Base-by-base conservation (phyloP, 2,329 filamentous ascomycete genomes). In the Whalleya microplaca region DNA sequence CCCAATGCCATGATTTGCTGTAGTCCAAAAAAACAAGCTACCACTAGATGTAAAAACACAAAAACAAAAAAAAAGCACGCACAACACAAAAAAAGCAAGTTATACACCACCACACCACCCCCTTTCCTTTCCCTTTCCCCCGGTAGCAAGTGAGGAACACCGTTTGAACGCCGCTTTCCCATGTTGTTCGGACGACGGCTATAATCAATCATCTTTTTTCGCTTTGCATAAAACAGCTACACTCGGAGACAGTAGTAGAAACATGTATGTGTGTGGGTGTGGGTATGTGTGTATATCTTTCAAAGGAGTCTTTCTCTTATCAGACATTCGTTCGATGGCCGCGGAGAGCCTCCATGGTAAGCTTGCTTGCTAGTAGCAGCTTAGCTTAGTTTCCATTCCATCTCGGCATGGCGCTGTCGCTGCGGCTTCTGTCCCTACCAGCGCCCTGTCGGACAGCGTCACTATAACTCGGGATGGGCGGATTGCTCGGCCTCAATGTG, bases 401-500 rank as follows among this genome's bases (percentile, higher is more conserved):
- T 44, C 66, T 64, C 37, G 58, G 59, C 65, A 71, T 67, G 27
- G 66, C 67, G 55, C 63, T 71, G 48, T 74, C 70, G 59, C 77
- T 80, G 48, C 74, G 73, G 64, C 77, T 79, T 58, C 77, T 73
- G 51, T 79, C 75, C 48, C 77, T 74, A 56, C 76, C 76, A 29
- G 77, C 78, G 45, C 81, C 81, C 63, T 84, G 80, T 53, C 77
- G 75, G 42, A 92, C 80, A 1, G 90, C 91, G 57, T 91, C 90
- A 71, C 87, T 90, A 70, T 96, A 96, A 66, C 85, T 93, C 2
- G 91, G 91, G 61, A 95, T 92, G 0, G 91, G 90, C 21, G 90
- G 88, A 23, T 75, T 73, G 20, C 64, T 67, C 19, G 72, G 69
- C 32, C 71, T 70, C 27, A 70, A 53, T 0, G 80, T 78, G 0